phyloP scores from a whole-genome alignment of 2,329 filamentous ascomycete species.

The Zasmidium citrigriseum region DNA sequence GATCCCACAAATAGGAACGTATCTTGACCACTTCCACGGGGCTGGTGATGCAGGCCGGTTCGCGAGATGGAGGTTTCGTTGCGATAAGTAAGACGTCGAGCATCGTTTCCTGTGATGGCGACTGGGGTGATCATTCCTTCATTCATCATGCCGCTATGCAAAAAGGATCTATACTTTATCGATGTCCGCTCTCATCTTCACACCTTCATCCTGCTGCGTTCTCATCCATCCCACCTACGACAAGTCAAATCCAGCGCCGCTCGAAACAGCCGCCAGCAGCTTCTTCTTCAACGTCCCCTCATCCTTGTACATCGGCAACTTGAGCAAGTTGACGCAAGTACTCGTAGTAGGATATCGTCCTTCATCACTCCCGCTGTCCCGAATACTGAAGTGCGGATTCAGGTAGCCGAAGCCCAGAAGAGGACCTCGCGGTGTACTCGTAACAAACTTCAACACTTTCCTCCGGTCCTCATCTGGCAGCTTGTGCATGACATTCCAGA shows the following conservation, averaged over 20 bases:
- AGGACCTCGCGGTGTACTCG: conserved; percentile 86
- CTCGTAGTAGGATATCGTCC: conserved; percentile 85
- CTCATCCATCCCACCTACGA: conserved; percentile 66
- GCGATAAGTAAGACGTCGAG: too few species aligned
- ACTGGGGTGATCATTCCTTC: too few species aligned
- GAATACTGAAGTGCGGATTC: conserved; percentile 83
- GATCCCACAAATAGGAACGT: too few species aligned
- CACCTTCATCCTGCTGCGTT: too few species aligned
- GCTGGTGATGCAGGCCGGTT: too few species aligned
- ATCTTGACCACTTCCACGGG: too few species aligned
- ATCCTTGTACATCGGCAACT: conserved; percentile 78
- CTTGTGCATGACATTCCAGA: conserved; percentile 84
- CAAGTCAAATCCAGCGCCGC: conserved; percentile 86
- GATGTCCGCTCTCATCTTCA: too few species aligned
- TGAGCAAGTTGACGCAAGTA: conserved; percentile 93
- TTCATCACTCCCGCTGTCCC: conserved; percentile 77
- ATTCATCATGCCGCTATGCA: too few species aligned
- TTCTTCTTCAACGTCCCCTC: conserved; percentile 71
- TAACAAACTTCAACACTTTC: conserved; percentile 93
- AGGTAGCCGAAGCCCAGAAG: conserved; percentile 85
- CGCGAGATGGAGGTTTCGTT: too few species aligned
- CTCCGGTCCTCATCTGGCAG: conserved; percentile 76
- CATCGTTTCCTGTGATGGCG: too few species aligned
- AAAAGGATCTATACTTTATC: too few species aligned
- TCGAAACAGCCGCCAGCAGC: conserved; percentile 83